Conservation (phyloP, 352 stramenopile genomes). For the Phytophthora sansomeana region DNA sequence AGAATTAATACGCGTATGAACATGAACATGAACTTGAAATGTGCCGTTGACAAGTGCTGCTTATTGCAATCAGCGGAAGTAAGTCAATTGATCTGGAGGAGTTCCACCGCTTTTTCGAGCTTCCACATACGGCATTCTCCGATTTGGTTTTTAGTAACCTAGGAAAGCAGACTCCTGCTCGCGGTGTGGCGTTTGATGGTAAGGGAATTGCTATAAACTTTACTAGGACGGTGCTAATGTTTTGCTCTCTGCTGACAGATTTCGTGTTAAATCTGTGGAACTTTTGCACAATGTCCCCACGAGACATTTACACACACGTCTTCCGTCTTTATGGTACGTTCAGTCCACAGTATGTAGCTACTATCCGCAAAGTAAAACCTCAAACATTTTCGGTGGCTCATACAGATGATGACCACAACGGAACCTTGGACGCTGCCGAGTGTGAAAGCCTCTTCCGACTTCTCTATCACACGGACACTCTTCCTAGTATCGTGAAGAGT, state of each 20-base stretch:
- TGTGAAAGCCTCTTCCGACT: slow-evolving; percentile 64
- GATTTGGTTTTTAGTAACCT: slow-evolving; percentile 66
- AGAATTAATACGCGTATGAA: no score
- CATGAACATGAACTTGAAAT: neutral
- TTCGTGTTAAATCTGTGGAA: slow-evolving; percentile 72
- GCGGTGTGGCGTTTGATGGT: slow-evolving; percentile 58
- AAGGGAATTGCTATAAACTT: neutral
- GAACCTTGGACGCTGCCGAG: slow-evolving; percentile 50
- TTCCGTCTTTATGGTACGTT: slow-evolving; percentile 54
- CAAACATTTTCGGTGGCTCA: neutral
- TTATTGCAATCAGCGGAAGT: slow-evolving; percentile 40
- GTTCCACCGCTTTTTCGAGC: slow-evolving; percentile 50
- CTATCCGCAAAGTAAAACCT: no score
- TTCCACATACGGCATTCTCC: slow-evolving; percentile 52
- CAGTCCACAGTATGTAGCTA: neutral
- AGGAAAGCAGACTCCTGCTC: slow-evolving; percentile 47
- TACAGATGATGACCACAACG: slow-evolving; percentile 58
- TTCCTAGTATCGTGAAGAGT: slow-evolving; percentile 43
- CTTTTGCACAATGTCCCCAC: slow-evolving; percentile 58
- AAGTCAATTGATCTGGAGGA: slow-evolving; percentile 67
- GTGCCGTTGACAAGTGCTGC: neutral
- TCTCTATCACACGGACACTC: slow-evolving; percentile 53
- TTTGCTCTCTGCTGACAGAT: slow-evolving; percentile 26
- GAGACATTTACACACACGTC: slow-evolving; percentile 48
- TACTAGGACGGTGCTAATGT: neutral